Percentiles rank a stretch among this genome's conserved stretches.
These are phyloP conservation scores for Gossypium ekmanianum DNA, from an alignment of 345 rosid genomes.

Conservation along the genomic window DNA sequence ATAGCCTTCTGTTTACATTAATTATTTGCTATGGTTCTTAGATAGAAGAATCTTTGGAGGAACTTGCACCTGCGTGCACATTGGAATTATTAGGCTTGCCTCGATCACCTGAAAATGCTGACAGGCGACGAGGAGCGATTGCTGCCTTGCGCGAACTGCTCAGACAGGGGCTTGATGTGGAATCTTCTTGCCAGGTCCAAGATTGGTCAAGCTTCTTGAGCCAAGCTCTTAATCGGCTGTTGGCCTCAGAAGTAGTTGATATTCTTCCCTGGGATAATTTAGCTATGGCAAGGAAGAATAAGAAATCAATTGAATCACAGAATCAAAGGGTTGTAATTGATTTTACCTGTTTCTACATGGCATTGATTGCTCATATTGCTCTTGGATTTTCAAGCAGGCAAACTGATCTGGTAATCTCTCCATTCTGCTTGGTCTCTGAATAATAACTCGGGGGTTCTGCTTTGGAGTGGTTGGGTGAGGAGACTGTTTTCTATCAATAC, in stretches of 20 bases:
- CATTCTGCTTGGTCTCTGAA: constrained; percentile 15
- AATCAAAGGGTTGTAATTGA: constrained; percentile 87
- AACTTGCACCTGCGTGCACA: constrained; percentile 98
- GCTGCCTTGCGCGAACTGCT: constrained; percentile 85
- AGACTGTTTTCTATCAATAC: constrained; percentile 12
- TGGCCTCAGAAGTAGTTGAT: constrained; percentile 83
- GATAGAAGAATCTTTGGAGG: constrained; percentile 97
- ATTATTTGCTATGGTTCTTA: constrained; percentile 26
- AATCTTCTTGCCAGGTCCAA: constrained; percentile 73
- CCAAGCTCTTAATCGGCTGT: constrained; percentile 69
- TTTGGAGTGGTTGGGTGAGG: not conserved
- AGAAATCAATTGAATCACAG: constrained; percentile 90
- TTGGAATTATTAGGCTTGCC: constrained; percentile 88
- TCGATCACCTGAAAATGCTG: constrained; percentile 72
- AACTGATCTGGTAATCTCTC: constrained; percentile 60
- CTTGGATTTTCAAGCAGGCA: constrained; percentile 81
- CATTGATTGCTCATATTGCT: constrained; percentile 76
- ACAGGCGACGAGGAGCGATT: constrained; percentile 82
- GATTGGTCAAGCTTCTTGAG: constrained; percentile 84
- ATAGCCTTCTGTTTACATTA: constrained; percentile 2
- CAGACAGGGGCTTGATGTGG: constrained; percentile 90
- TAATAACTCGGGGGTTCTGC: constrained; percentile 11
- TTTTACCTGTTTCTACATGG: constrained; percentile 70
- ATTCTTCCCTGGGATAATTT: constrained; percentile 88
- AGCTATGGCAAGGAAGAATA: constrained; percentile 67